A percentile compares a stretch with the other conserved stretches of the same genome.
These are phyloP conservation scores for Coemansia sp. DNA, from an alignment of 192 early-diverging fungal genomes.

Conservation along the genomic window DNA sequence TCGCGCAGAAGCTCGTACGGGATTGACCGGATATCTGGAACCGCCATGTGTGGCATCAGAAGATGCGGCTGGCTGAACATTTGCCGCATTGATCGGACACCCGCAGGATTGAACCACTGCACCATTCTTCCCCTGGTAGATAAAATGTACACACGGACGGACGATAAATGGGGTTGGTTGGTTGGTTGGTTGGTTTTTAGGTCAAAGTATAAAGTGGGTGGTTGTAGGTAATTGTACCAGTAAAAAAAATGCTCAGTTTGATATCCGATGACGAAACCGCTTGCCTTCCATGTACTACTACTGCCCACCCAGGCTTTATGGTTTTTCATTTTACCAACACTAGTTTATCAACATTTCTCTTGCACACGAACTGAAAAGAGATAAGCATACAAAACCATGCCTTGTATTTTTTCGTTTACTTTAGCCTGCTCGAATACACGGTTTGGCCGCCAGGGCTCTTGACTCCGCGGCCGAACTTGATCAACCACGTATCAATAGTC, in stretches of 20 bases:
- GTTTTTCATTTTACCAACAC: too few species aligned
- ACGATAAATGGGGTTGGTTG: too few species aligned
- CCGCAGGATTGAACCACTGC: constrained; percentile 78
- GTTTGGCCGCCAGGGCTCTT: constrained; percentile 27
- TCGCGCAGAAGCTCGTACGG: constrained; percentile 63
- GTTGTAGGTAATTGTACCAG: too few species aligned
- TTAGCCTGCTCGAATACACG: constrained; percentile 43
- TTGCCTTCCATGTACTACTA: too few species aligned
- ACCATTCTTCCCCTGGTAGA: constrained; percentile 53
- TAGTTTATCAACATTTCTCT: too few species aligned
- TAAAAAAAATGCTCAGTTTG: too few species aligned
- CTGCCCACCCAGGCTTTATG: too few species aligned
- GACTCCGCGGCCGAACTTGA: constrained; percentile 45
- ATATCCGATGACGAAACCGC: too few species aligned
- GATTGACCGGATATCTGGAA: constrained; percentile 72
- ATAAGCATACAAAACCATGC: background rate
- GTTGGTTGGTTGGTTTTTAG: too few species aligned
- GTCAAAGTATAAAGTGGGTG: too few species aligned
- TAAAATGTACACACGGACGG: too few species aligned
- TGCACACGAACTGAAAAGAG: too few species aligned
- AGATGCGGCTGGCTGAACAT: constrained; percentile 68
- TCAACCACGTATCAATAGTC: constrained; percentile 42
- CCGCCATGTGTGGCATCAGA: constrained; percentile 74
- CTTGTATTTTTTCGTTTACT: background rate
- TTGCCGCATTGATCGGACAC: constrained; percentile 58